These are phyloP conservation scores for Lojkania enalia DNA, from an alignment of 2,329 filamentous ascomycete genomes.

Conservation along the genomic window DNA sequence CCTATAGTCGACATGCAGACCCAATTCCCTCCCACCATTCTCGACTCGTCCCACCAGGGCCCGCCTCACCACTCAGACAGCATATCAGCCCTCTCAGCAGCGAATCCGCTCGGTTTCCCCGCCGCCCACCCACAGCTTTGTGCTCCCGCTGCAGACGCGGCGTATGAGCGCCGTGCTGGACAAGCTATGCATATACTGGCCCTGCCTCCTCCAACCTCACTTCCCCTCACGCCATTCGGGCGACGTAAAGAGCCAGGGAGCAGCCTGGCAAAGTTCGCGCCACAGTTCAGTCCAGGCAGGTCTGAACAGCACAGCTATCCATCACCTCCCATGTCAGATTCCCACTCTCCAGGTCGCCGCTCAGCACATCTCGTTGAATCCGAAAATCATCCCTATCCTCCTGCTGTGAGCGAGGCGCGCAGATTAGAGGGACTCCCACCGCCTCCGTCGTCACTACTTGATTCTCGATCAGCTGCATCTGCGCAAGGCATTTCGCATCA, in stretches of 20 bases:
- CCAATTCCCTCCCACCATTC: constrained; percentile 23
- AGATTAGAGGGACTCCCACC: constrained; percentile 27
- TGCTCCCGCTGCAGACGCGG: constrained; percentile 40
- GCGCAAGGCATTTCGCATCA: constrained; percentile 26
- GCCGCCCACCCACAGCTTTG: constrained; percentile 29
- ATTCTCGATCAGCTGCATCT: constrained; percentile 27
- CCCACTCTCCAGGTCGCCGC: constrained; percentile 49
- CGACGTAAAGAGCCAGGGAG: constrained; percentile 41
- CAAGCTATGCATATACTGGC: constrained; percentile 49
- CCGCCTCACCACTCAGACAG: constrained; percentile 22
- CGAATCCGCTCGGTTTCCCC: constrained; percentile 21
- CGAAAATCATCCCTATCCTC: constrained; percentile 33
- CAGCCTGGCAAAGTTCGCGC: constrained; percentile 37
- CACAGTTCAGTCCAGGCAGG: constrained; percentile 41
- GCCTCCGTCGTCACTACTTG: constrained; percentile 31
- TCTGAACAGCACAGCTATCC: constrained; percentile 48
- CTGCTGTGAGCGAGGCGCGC: constrained; percentile 25
- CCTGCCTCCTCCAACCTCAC: constrained; percentile 42
- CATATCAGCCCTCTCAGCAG: constrained; percentile 19
- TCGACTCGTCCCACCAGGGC: constrained; percentile 24
- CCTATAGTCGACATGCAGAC: constrained; percentile 37
- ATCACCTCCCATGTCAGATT: constrained; percentile 57
- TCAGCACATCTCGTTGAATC: constrained; percentile 40
- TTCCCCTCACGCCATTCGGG: constrained; percentile 43
- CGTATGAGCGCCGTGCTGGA: constrained; percentile 40